Evolutionary conservation across 352 stramenopile species (phyloP).

Genomic region (Plasmopara halstedii): DNA sequence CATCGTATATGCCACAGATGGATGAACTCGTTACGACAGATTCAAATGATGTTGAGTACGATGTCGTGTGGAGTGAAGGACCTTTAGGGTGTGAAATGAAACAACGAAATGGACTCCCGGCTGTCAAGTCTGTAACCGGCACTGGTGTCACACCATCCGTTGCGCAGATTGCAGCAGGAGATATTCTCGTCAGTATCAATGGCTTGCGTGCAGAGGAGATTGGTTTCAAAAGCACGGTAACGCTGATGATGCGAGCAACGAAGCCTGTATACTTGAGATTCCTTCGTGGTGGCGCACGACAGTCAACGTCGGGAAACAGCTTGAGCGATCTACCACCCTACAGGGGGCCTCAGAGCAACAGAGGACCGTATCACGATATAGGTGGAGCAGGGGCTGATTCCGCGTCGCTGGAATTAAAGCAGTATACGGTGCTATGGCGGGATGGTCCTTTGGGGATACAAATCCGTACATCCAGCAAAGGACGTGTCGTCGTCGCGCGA

Average conservation of each 20-base stretch:
- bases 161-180: constrained; percentile 51
- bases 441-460: constrained; percentile 75
- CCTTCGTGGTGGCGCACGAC: constrained; percentile 25
- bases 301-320: constrained; percentile 16
- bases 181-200: constrained; percentile 72
- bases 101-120: constrained; percentile 54
- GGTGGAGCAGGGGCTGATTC: background rate
- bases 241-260: constrained; percentile 58
- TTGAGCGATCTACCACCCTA: constrained; percentile 13
- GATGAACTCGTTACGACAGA: constrained; percentile 13
- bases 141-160: constrained; percentile 53
- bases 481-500: constrained; percentile 61
- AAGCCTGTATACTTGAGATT: constrained; percentile 78
- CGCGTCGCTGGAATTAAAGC: constrained; percentile 24
- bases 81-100: constrained; percentile 68
- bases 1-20: constrained; percentile 14
- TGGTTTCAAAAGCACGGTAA: constrained; percentile 71
- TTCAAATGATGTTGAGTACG: constrained; percentile 46
- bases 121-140: constrained; percentile 59
- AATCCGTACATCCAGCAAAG: constrained; percentile 60
- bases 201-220: constrained; percentile 64
- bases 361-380: constrained; percentile 1
- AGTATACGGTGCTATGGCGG: constrained; percentile 74
- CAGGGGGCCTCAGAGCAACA: constrained; percentile 6
- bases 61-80: constrained; percentile 69